These are phyloP conservation scores for Polytrichum formosum DNA, from an alignment of 225 moss, liverwort and hornwort genomes.

Conservation along the genomic window DNA sequence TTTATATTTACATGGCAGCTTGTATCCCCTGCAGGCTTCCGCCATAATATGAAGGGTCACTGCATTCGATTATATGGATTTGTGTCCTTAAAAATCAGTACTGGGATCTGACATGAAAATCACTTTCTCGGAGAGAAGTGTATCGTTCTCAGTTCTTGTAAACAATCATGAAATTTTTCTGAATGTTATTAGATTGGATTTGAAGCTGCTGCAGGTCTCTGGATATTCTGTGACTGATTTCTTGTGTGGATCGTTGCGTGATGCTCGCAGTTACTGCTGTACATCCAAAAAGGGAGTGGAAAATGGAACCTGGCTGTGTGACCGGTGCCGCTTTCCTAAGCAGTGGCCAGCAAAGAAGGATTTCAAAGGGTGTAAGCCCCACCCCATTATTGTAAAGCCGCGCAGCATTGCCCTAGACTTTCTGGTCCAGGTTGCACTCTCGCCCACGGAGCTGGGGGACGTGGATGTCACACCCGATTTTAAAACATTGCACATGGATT, in stretches of 20 bases:
- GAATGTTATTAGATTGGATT: too few species aligned
- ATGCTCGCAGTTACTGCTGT: constrained; percentile 9
- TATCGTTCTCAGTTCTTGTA: too few species aligned
- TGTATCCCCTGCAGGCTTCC: too few species aligned
- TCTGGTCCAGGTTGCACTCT: constrained; percentile 14
- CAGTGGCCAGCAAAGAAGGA: constrained; percentile 11
- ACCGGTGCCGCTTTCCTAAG: constrained; percentile 9
- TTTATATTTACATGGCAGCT: too few species aligned
- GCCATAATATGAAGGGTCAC: too few species aligned
- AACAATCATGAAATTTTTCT: too few species aligned
- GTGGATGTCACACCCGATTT: constrained; percentile 10
- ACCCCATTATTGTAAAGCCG: constrained; percentile 11
- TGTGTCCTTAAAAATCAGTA: too few species aligned
- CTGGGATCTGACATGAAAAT: too few species aligned
- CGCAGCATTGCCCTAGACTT: constrained; percentile 13
- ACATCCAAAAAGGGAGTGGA: constrained; percentile 11
- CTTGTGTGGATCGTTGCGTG: not conserved
- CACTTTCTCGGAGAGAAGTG: too few species aligned
- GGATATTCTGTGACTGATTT: not conserved
- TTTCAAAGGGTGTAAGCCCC: constrained; percentile 10
- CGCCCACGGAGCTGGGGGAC: constrained; percentile 4
- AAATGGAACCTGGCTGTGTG: constrained; percentile 7
- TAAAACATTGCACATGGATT: constrained; percentile 12
- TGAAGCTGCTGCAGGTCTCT: too few species aligned
- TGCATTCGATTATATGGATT: too few species aligned